These are phyloP conservation scores for Candida sojae DNA, from an alignment of 1,139 yeast species.

Conservation along the genomic window DNA sequence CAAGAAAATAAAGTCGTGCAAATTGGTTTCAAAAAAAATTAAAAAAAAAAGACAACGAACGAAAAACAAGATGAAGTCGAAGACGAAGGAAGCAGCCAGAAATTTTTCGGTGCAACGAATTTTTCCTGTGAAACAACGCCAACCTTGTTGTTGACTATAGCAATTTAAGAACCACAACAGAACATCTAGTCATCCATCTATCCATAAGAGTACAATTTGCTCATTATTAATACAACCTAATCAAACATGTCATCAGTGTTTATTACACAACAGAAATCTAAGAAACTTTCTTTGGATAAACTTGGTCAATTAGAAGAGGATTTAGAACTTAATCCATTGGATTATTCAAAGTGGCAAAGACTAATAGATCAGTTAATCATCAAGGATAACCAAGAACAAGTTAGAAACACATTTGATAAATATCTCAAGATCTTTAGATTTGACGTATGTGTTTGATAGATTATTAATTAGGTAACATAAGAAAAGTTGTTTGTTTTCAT, in stretches of 20 bases:
- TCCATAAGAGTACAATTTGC: background rate
- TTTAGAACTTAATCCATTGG: slow-evolving; percentile 55
- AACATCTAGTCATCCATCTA: background rate
- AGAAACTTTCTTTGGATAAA: slow-evolving; percentile 44
- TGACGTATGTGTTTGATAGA: slow-evolving; percentile 30
- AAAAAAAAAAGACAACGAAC: background rate
- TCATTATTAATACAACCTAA: background rate
- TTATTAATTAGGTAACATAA: background rate
- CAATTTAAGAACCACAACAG: background rate
- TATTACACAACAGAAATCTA: slow-evolving; percentile 28
- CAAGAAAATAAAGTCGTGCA: background rate
- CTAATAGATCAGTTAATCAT: slow-evolving; percentile 55
- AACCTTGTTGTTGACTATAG: no score
- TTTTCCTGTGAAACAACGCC: background rate
- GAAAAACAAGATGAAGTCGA: background rate
- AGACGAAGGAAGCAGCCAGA: background rate
- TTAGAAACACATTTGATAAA: slow-evolving; percentile 58
- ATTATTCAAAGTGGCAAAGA: slow-evolving; percentile 58
- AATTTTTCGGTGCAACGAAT: background rate
- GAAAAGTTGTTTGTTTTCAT: background rate
- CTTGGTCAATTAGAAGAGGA: slow-evolving; percentile 63
- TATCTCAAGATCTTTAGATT: slow-evolving; percentile 67
- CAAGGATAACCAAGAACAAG: slow-evolving; percentile 65
- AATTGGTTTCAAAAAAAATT: background rate
- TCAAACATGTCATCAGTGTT: slow-evolving; percentile 17